phyloP scores from a whole-genome alignment of 177 flowering plant species.

The Tripterygium wilfordii region DNA sequence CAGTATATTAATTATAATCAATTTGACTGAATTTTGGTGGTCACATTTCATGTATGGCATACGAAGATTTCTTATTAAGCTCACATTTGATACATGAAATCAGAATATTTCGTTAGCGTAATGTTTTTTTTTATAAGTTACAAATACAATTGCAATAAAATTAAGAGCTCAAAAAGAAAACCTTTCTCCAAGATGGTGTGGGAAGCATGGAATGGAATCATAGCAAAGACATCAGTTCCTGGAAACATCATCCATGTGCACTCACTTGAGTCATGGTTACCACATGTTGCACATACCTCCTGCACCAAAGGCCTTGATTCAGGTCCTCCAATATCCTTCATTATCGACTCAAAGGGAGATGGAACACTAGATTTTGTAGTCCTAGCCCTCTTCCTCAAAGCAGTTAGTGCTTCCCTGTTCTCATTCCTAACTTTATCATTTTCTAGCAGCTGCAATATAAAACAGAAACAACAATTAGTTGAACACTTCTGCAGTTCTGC shows the following conservation, averaged over 20 bases:
- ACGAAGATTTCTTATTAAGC: too few species aligned
- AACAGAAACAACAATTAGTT: too few species aligned
- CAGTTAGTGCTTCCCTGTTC: constrained; percentile 63
- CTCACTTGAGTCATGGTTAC: constrained; percentile 69
- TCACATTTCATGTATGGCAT: too few species aligned
- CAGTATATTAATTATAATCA: too few species aligned
- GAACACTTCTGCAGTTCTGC: too few species aligned
- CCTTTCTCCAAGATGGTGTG: constrained; percentile 86
- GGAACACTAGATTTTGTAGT: constrained; percentile 81
- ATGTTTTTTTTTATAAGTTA: too few species aligned
- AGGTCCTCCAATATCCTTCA: constrained; percentile 59
- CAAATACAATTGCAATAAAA: neutral
- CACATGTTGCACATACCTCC: constrained; percentile 83
- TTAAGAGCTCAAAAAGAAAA: constrained; percentile 7
- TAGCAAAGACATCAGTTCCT: constrained; percentile 74
- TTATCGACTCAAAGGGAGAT: constrained; percentile 69
- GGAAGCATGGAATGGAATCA: constrained; percentile 86
- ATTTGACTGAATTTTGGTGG: too few species aligned
- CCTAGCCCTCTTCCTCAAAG: constrained; percentile 70
- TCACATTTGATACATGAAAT: too few species aligned
- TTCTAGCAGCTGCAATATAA: constrained; percentile 30
- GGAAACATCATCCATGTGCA: constrained; percentile 84
- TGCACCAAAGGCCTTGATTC: constrained; percentile 61
- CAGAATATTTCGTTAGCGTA: neutral
- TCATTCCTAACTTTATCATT: constrained; percentile 37